phyloP scores from a whole-genome alignment of 768 basidiomycete species.

The Kwoniella botswanensis region DNA sequence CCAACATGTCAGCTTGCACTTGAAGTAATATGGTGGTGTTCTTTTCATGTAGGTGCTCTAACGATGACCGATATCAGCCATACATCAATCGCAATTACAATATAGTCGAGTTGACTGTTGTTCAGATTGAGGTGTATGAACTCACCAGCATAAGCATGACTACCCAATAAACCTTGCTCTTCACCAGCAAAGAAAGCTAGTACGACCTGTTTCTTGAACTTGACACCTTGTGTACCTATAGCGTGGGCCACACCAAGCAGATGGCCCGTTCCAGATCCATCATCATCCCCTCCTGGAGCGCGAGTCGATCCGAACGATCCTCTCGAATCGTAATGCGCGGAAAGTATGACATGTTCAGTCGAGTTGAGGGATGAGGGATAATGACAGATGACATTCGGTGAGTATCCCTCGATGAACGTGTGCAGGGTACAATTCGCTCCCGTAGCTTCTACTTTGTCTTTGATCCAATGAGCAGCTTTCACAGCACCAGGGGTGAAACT shows the following conservation, averaged over 20 bases:
- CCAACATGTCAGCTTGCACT: conserved; percentile 92
- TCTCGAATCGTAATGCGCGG: conserved; percentile 88
- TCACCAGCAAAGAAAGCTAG: conserved; percentile 87
- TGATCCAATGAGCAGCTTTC: conserved; percentile 75
- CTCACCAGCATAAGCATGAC: conserved; percentile 77
- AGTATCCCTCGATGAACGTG: conserved; percentile 72
- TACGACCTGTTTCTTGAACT: conserved; percentile 77
- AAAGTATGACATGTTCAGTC: conserved; percentile 73
- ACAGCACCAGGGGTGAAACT: conserved; percentile 74
- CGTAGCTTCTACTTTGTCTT: conserved; percentile 67
- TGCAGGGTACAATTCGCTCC: conserved; percentile 76
- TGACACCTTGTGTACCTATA: conserved; percentile 70
- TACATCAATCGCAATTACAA: background rate
- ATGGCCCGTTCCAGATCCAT: conserved; percentile 70
- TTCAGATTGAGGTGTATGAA: conserved; percentile 16
- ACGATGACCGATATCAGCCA: background rate
- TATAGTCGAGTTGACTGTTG: no score
- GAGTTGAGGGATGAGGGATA: conserved; percentile 67
- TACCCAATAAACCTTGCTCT: conserved; percentile 85
- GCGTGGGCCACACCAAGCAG: conserved; percentile 80
- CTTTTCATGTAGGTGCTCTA: conserved; percentile 67
- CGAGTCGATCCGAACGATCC: conserved; percentile 80
- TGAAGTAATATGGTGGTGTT: conserved; percentile 76
- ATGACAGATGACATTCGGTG: conserved; percentile 84
- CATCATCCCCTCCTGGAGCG: conserved; percentile 71